Evolutionary conservation across 371 early-diverging fungal species (phyloP).

Genomic region (Phascolomyces articulosus): DNA sequence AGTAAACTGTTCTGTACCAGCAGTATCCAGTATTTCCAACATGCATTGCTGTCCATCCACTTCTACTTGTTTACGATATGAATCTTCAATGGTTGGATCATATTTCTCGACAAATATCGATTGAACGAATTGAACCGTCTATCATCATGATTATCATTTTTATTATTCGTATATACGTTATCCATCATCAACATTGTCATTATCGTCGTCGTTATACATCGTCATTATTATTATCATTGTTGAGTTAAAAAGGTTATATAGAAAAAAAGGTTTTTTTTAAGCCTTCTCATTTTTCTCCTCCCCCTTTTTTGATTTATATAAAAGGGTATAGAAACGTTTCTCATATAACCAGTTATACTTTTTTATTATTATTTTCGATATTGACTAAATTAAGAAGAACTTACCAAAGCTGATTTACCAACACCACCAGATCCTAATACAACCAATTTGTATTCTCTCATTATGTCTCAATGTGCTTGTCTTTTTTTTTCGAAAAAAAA

Average conservation of each 20-base stretch:
- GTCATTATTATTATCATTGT: too few species aligned
- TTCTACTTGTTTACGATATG: conserved; percentile 87
- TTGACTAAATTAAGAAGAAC: conserved; percentile 8
- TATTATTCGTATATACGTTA: not conserved
- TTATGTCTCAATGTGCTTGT: conserved; percentile 12
- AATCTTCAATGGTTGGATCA: conserved; percentile 92
- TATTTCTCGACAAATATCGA: conserved; percentile 89
- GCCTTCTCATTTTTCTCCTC: too few species aligned
- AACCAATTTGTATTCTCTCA: conserved; percentile 86
- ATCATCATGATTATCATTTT: not conserved
- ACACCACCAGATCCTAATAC: conserved; percentile 92
- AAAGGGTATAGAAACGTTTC: too few species aligned
- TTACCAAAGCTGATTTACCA: conserved; percentile 90
- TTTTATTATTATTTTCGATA: too few species aligned
- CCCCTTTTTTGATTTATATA: too few species aligned
- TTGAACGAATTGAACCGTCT: conserved; percentile 94
- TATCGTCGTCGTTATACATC: too few species aligned
- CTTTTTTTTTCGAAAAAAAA: not conserved
- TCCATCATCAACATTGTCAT: too few species aligned
- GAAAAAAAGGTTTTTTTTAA: too few species aligned
- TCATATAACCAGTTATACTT: too few species aligned
- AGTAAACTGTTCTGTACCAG: conserved; percentile 88
- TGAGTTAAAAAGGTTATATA: too few species aligned
- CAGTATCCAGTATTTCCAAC: conserved; percentile 91
- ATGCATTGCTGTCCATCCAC: conserved; percentile 86